Conservation (phyloP, 73 alveolate species). For the Paramecium sexaurelia region DNA sequence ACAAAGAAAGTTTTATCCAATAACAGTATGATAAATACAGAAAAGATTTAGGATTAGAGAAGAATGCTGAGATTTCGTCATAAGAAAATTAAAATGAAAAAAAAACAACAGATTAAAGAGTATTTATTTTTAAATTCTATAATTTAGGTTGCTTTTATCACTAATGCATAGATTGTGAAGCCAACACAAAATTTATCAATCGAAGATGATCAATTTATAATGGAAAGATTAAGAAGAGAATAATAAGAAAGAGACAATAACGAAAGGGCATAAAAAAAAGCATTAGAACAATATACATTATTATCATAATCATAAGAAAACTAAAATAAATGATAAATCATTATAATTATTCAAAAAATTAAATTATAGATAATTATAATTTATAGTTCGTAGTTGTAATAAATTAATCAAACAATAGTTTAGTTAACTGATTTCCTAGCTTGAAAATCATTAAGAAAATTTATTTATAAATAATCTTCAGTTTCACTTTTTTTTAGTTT, state of each 20-base stretch:
- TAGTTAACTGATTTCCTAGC: neutral
- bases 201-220: neutral
- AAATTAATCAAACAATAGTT: neutral
- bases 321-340: neutral
- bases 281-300: conserved; percentile 11
- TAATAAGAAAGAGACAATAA: neutral
- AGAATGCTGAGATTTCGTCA: neutral
- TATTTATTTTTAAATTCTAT: neutral
- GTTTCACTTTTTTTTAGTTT: conserved; percentile 5
- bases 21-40: conserved; percentile 45
- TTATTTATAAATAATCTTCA: neutral
- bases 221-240: neutral
- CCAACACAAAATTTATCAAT: neutral
- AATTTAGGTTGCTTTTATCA: conserved; percentile 12
- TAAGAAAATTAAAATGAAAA: neutral
- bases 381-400: no score
- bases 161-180: conserved; percentile 8
- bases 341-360: neutral
- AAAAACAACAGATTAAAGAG: conserved; percentile 31
- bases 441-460: neutral
- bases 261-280: neutral
- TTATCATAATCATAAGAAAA: neutral
- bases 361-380: neutral
- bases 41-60: conserved; percentile 34
- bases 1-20: conserved; percentile 2